Evolutionary conservation across 2,329 filamentous ascomycete genomes (phyloP), one percentile per base, ranked within the genome.

Genomic region (Hirsutella minnesotensis): DNA sequence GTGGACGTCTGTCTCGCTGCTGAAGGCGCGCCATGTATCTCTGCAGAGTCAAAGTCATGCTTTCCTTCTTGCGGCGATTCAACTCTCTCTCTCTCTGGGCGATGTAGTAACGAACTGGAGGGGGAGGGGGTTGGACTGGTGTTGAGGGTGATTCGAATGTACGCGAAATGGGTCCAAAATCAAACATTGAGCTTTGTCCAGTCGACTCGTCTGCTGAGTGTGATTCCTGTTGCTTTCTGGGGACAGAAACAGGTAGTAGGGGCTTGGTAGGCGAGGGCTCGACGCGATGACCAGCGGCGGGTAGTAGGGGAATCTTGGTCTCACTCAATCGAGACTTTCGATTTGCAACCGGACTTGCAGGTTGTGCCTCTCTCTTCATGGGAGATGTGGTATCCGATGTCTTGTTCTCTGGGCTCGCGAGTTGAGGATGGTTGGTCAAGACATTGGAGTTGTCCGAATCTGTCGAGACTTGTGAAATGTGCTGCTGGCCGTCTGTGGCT

Each of bases 231-330:
- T n/a, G n/a, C n/a, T 42, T 48, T 21, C 44, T 49, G 5, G 56
- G 42, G 4, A 55, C n/a, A n/a, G n/a, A n/a, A n/a, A n/a, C n/a
- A 54, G 2, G 59, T 53, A 9, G 57, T 55, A 3, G 56, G 56
- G 1, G 48, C 48, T 62, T 62, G 36, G 43, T 53, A 9, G 60
- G 60, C 27, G 60, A 62, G 5, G 56, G 50, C 40, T 51, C 45
- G 7, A 43, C 46, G 43, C 46, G 51, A 40, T 53, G 51, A 33
- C 46, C 51, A 4, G 49, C 30, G 8, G 45, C 47, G 13, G 60
- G 60, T n/a, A 51, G 20, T 35, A 63, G 49, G 43, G 51, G 53
- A 44, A 61, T 47, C 20, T 60, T 51, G 3, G 49, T 53, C 29
- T 55, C 52, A n/a, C 50, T 53, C 39, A 63, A 43, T 20, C 55